These are phyloP conservation scores for Leptographium procerum DNA, from an alignment of 2,329 filamentous ascomycete species.

Conservation along the genomic window DNA sequence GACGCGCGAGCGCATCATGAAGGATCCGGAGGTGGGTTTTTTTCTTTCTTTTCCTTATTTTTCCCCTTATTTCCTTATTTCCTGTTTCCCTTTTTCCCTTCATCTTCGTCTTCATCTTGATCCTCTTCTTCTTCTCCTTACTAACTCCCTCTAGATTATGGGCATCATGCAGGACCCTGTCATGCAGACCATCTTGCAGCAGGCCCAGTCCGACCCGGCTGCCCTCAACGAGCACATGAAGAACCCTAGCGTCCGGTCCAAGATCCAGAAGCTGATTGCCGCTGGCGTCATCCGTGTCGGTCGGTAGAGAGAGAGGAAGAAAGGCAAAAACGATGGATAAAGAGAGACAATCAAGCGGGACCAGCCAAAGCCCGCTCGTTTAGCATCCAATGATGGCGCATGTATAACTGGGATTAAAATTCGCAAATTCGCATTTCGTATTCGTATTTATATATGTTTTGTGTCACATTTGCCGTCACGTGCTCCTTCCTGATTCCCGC, in stretches of 20 bases:
- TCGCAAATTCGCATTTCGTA: neutral
- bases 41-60: neutral
- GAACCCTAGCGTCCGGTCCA: conserved; percentile 72
- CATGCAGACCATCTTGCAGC: conserved; percentile 95
- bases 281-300: conserved; percentile 76
- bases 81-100: neutral
- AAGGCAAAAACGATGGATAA: neutral
- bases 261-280: conserved; percentile 90
- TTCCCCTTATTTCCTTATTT: neutral
- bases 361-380: neutral
- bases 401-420: neutral
- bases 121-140: neutral
- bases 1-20: conserved; percentile 80
- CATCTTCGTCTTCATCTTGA: too few species aligned
- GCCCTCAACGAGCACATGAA: conserved; percentile 96
- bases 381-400: neutral
- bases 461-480: neutral
- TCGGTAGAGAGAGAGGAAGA: neutral
- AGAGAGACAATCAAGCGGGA: too few species aligned
- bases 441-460: neutral
- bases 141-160: conserved; percentile 53
- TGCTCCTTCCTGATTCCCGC: too few species aligned
- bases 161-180: conserved; percentile 86
- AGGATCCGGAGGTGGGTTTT: conserved; percentile 71
- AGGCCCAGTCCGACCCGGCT: conserved; percentile 85